These are phyloP conservation scores for Plantago major DNA, from an alignment of 257 asterid species.

Conservation along the genomic window DNA sequence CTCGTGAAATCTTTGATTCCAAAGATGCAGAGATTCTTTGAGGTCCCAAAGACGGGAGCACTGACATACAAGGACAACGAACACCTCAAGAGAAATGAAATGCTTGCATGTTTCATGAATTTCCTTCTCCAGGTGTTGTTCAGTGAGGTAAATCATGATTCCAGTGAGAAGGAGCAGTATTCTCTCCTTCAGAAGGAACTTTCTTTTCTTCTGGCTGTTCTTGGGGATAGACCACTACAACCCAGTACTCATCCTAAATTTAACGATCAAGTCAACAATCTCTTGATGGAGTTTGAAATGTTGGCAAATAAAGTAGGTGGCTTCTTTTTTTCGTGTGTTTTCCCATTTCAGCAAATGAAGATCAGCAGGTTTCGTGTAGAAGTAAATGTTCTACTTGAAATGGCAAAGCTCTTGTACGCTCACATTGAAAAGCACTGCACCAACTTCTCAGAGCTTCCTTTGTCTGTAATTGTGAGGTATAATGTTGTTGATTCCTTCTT, in stretches of 20 bases:
- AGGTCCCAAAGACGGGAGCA: not conserved
- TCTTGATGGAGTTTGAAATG: conserved; percentile 1
- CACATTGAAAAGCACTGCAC: no score
- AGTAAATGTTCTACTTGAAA: not conserved
- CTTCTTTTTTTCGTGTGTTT: not conserved
- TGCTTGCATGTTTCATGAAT: not conserved
- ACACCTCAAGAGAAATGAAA: not conserved
- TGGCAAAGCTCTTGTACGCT: not conserved
- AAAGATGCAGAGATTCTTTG: not conserved
- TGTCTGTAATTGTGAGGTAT: no score
- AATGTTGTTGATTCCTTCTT: no score
- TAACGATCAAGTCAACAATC: not conserved
- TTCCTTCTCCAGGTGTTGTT: not conserved
- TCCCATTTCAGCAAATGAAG: not conserved
- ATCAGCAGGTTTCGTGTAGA: not conserved
- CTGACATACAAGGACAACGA: not conserved
- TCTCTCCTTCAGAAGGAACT: not conserved
- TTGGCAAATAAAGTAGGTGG: conserved; percentile 1
- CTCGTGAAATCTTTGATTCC: not conserved
- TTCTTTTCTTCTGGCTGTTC: not conserved
- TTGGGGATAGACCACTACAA: not conserved
- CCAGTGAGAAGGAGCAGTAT: not conserved
- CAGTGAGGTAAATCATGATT: not conserved
- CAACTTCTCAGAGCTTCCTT: no score
- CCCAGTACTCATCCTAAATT: not conserved